Conservation (phyloP, 345 rosid genomes). For the Tarenaya hassleriana region DNA sequence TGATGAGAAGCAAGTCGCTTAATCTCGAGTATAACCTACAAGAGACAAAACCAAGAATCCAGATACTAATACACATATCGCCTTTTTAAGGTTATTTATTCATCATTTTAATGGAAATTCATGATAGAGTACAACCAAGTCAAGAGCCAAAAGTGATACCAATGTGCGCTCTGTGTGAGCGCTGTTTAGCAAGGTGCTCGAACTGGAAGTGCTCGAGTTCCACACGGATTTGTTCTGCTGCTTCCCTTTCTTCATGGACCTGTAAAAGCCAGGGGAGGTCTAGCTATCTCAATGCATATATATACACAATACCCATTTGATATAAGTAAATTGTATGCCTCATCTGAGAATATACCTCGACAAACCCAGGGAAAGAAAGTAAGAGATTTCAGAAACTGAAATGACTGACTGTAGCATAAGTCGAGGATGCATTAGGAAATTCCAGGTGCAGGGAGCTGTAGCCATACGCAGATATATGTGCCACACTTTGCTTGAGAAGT, state of each 20-base stretch:
- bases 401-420: conserved; percentile 92
- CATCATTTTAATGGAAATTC: no score
- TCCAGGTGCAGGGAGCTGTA: conserved; percentile 68
- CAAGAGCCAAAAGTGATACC: conserved; percentile 34
- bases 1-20: conserved; percentile 51
- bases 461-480: conserved; percentile 73
- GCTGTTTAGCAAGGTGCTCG: conserved; percentile 66
- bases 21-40: conserved; percentile 51
- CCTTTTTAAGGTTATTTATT: no score
- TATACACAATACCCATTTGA: background rate
- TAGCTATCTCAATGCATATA: background rate
- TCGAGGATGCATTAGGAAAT: conserved; percentile 72
- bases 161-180: conserved; percentile 41
- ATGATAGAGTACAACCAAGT: background rate
- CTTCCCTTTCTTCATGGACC: conserved; percentile 68
- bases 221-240: conserved; percentile 73
- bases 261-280: conserved; percentile 32
- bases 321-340: background rate
- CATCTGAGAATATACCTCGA: conserved; percentile 46
- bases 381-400: conserved; percentile 55
- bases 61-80: no score
- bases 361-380: conserved; percentile 63
- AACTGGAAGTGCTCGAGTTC: conserved; percentile 61
- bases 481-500: conserved; percentile 86
- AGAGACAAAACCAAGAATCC: no score